Conservation (phyloP, 441 rosid genomes). For the Gossypium aridum region DNA sequence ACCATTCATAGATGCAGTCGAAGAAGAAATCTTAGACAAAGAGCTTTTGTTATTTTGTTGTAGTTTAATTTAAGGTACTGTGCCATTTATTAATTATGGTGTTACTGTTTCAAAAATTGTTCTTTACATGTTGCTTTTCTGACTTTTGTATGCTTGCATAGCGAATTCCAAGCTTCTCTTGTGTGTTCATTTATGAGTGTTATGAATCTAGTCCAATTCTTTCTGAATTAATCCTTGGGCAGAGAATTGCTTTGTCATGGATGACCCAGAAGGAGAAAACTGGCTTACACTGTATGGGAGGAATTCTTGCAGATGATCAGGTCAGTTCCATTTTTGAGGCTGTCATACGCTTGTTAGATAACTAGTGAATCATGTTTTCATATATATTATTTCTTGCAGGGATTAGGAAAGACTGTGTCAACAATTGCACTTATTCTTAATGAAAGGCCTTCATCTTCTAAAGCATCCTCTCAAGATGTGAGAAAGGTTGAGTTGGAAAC, state of each 20-base stretch:
- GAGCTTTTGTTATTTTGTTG: background rate
- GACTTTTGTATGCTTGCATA: background rate
- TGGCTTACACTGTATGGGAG: slow-evolving; percentile 70
- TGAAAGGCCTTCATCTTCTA: slow-evolving; percentile 58
- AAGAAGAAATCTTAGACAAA: background rate
- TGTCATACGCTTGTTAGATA: slow-evolving; percentile 11
- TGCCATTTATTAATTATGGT: background rate
- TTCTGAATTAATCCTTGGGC: slow-evolving; percentile 23
- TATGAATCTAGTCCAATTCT: background rate
- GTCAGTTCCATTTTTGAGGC: slow-evolving; percentile 30
- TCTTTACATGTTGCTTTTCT: background rate
- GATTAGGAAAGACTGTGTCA: slow-evolving; percentile 91
- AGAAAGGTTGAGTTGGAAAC: slow-evolving; percentile 51
- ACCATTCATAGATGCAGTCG: background rate
- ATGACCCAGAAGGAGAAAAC: slow-evolving; percentile 84
- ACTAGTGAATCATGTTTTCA: background rate
- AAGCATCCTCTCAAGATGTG: slow-evolving; percentile 28
- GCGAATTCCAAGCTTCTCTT: background rate
- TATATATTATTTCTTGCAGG: slow-evolving; percentile 43
- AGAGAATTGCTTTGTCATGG: slow-evolving; percentile 98
- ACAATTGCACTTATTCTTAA: slow-evolving; percentile 91
- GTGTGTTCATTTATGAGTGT: background rate
- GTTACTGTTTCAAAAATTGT: background rate
- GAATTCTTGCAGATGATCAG: slow-evolving; percentile 99
- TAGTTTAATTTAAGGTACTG: background rate